Evolutionary conservation across 768 basidiomycete species (phyloP).

Genomic region (Trametes villosa): DNA sequence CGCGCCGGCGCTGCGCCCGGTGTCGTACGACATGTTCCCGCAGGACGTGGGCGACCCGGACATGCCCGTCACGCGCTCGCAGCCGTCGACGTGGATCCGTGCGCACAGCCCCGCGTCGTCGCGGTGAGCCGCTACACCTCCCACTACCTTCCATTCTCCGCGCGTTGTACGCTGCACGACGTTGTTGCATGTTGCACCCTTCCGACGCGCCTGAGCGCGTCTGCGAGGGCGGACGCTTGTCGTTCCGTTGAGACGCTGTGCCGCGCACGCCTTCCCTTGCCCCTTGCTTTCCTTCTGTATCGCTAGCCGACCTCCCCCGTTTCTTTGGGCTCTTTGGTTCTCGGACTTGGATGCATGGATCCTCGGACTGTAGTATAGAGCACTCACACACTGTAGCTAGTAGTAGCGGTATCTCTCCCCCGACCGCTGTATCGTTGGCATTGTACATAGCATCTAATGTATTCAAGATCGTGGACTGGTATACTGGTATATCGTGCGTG

Average conservation of each 20-base stretch:
- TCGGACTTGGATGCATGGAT: neutral
- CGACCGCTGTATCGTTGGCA: conserved; percentile 10
- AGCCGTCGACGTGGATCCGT: conserved; percentile 44
- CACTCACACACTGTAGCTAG: conserved; percentile 20
- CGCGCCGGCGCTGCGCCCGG: conserved; percentile 17
- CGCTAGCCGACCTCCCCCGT: conserved; percentile 19
- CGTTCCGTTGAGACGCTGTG: conserved; percentile 18
- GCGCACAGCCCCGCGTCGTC: conserved; percentile 21
- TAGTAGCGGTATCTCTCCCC: conserved; percentile 11
- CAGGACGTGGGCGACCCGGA: conserved; percentile 50
- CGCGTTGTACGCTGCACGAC: neutral
- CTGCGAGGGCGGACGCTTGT: conserved; percentile 14
- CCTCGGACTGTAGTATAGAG: conserved; percentile 9
- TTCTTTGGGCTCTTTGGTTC: neutral
- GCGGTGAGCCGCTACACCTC: neutral
- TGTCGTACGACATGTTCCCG: conserved; percentile 28
- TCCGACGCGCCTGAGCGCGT: neutral
- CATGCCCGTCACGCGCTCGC: conserved; percentile 58
- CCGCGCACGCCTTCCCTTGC: conserved; percentile 10
- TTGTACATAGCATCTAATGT: conserved; percentile 25
- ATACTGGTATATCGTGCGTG: neutral
- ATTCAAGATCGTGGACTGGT: conserved; percentile 4
- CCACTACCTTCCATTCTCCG: neutral
- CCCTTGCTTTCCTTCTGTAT: conserved; percentile 3
- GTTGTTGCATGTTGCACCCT: too few species aligned